These are phyloP conservation scores for Verticillium albo-atrum DNA, from an alignment of 2,329 filamentous ascomycete species.

Conservation along the genomic window DNA sequence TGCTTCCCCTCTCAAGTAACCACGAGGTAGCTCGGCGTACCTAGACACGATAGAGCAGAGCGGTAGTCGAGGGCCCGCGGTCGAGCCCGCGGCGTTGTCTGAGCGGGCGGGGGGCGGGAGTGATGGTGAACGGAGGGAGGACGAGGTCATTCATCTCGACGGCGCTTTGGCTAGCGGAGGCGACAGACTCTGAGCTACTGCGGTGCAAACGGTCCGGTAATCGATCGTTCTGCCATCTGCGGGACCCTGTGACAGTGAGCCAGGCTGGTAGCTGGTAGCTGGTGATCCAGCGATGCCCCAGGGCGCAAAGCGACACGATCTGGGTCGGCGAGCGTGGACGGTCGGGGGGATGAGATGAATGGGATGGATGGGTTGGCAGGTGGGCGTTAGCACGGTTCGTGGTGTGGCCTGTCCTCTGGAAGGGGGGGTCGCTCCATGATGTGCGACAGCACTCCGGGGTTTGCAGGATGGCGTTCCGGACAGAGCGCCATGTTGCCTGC, in stretches of 20 bases:
- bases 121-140: background rate
- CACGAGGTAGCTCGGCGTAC: background rate
- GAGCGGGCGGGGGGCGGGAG: background rate
- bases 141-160: background rate
- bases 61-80: background rate
- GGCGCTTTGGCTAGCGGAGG: background rate
- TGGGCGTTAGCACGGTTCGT: too few species aligned
- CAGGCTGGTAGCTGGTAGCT: background rate
- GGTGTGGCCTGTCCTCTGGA: too few species aligned
- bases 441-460: background rate
- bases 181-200: background rate
- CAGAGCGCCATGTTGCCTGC: background rate
- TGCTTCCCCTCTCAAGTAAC: constrained; percentile 1
- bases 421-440: too few species aligned
- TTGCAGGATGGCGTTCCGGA: background rate
- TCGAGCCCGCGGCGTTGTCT: background rate
- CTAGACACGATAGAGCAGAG: background rate
- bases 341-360: too few species aligned
- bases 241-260: background rate
- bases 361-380: too few species aligned
- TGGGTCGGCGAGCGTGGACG: too few species aligned
- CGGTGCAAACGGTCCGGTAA: background rate
- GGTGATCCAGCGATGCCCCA: background rate
- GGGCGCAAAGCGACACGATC: background rate
- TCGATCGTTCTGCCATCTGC: background rate